Conservation (phyloP, 164 flowering plant genomes). For the Sedum album region DNA sequence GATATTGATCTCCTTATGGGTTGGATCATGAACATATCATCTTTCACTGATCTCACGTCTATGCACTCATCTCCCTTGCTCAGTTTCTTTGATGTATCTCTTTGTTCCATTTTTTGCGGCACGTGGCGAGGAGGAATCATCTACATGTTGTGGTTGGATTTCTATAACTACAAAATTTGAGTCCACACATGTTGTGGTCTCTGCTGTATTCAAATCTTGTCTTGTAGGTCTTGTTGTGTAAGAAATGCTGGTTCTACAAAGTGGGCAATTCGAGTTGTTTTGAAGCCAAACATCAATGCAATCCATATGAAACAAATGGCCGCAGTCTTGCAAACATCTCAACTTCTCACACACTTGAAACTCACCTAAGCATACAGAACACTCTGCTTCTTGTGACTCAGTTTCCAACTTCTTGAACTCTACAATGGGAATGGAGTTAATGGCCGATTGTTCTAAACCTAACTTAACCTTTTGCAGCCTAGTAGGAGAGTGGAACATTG, state of each 20-base stretch:
- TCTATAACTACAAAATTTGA: background rate
- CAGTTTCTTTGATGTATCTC: slow-evolving; percentile 13
- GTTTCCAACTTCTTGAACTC: slow-evolving; percentile 17
- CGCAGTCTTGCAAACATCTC: slow-evolving; percentile 30
- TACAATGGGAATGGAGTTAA: slow-evolving; percentile 24
- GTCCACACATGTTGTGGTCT: background rate
- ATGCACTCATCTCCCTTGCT: slow-evolving; percentile 43
- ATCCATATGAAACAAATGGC: slow-evolving; percentile 33
- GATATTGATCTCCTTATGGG: slow-evolving; percentile 11
- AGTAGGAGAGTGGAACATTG: slow-evolving; percentile 22
- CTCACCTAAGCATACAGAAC: slow-evolving; percentile 36
- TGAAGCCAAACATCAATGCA: slow-evolving; percentile 42
- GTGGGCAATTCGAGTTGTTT: slow-evolving; percentile 32
- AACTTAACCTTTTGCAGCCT: slow-evolving; percentile 12
- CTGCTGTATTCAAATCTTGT: slow-evolving; percentile 21
- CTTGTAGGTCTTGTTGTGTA: slow-evolving; percentile 37
- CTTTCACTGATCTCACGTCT: slow-evolving; percentile 19
- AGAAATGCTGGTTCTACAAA: slow-evolving; percentile 34
- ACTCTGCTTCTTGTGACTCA: slow-evolving; percentile 16
- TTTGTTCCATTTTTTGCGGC: slow-evolving; percentile 10
- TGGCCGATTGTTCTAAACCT: slow-evolving; percentile 27
- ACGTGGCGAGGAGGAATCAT: slow-evolving; percentile 7
- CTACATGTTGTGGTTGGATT: background rate
- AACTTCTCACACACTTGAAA: slow-evolving; percentile 31
- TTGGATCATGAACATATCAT: slow-evolving; percentile 2